Base-by-base conservation (phyloP, 495 filamentous ascomycete genomes). In the Corynascus novoguineensis region DNA sequence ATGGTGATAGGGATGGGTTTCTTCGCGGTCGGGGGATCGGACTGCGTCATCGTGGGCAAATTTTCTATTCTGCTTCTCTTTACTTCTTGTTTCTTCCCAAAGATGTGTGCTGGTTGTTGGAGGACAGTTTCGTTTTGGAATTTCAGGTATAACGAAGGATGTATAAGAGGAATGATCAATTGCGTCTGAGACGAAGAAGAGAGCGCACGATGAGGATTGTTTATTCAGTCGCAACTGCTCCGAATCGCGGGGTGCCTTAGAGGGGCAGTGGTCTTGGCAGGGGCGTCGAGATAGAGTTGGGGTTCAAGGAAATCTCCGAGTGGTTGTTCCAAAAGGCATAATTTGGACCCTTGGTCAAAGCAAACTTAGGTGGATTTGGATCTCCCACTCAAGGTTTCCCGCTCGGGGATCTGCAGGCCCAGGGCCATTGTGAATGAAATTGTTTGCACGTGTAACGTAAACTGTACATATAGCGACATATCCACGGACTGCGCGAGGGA, bases 1-100 rank as follows among this genome's bases (percentile, higher is more conserved):
- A 97, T 95, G 46, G 92, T 97, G 68, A 97, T 85, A 32, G 92
- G 91, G 61, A 89, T 92, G 22, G 88, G 85, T 5, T 60, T 59
- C 5, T 19, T 38, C 32, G 47, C 0, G 22, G 49, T 11, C 29
- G 34, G 15, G 40, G 53, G 47, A 21, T 50, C 48, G 31, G 48
- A 1, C 25, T 37, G 48, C 21, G 57, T 49, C 44, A 50, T 57
- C 27, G 54, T 27, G 47, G 29, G 9, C 8, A 29, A 21, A 5
- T 31, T 21, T 32, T n/a, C n/a, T 44, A 10, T 24, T 22, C 25
- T 44, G 5, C 4, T 24, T 44, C 1, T 22, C 12, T 44, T 44
- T 44, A 1, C 15, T 44, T 24, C 1, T 5, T 11, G 44, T 48
- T 32, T 9, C 1, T 12, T 31, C 2, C 12, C 1, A 48, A 32